These are phyloP conservation scores for Blastobotrys proliferans DNA, from an alignment of 1,139 yeast genomes.

Conservation along the genomic window DNA sequence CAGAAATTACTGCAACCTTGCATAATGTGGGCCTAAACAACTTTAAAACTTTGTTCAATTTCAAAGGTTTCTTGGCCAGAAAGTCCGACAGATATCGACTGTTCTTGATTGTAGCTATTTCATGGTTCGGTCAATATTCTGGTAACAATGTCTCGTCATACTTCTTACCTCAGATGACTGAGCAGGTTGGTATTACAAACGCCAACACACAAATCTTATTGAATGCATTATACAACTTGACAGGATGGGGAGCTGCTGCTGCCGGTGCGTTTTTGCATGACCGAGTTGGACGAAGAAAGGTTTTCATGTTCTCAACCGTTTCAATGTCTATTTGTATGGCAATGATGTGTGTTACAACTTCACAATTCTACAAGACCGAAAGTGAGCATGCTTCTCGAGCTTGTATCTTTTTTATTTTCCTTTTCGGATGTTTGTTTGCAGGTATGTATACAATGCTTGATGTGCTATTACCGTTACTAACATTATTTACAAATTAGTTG, in stretches of 20 bases:
- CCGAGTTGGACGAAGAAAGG: constrained; percentile 20
- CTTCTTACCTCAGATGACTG: constrained; percentile 20
- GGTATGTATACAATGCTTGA: too few species aligned
- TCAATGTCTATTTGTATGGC: constrained; percentile 20
- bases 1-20: constrained; percentile 22
- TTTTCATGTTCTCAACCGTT: constrained; percentile 16
- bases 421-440: constrained; percentile 18
- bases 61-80: constrained; percentile 37
- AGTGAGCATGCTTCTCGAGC: constrained; percentile 16
- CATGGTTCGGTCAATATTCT: constrained; percentile 21
- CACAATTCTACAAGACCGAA: constrained; percentile 12
- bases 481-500: too few species aligned
- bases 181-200: constrained; percentile 21
- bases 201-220: constrained; percentile 16
- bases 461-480: too few species aligned
- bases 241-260: constrained; percentile 17
- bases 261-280: constrained; percentile 20
- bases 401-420: constrained; percentile 21
- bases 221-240: constrained; percentile 17
- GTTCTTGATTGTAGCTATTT: constrained; percentile 34
- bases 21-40: constrained; percentile 16
- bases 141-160: constrained; percentile 24
- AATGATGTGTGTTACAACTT: constrained; percentile 21
- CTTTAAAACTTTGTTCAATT: constrained; percentile 16
- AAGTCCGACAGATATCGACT: constrained; percentile 39